Evolutionary conservation across 179 eudicot species (phyloP), one percentile per base, ranked within the genome.

Genomic region (Silene coronaria): DNA sequence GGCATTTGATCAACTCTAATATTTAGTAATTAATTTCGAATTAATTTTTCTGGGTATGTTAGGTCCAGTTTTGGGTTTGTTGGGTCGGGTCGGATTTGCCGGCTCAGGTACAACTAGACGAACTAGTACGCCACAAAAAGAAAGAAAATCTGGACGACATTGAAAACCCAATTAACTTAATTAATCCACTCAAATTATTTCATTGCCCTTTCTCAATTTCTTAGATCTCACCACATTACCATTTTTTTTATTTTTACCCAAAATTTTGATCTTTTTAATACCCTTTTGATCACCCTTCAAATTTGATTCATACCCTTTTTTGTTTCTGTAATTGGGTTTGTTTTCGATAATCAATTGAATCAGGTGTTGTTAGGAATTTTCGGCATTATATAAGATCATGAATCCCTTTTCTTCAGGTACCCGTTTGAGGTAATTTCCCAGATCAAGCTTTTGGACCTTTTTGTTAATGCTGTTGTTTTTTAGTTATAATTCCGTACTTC

Each of bases 351-450:
- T 70, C 61, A 70, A 42, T 42, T 42, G 2, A 48, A 70, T 69
- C 32, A 46, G 46, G 32, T 46, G 59, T 21, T 66, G 67, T 48
- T 32, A 2, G n/a, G n/a, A 76, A 73, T 38, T 75, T 84, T 42
- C 53, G 42, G 28, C 14, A 23, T 66, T 76, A 74, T 87, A 86
- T 78, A 78, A 88, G 80, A 84, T 85, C 92, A 91, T 95, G 95
- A 95, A 92, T 84, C 95, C 97, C 74, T 95, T 95, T 79, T 92
- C 99, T 23, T 95, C 99, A 30, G 91, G 90, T 60, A 95, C 99
- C 61, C 99, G 97, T 72, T 86, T 95, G 79, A 90, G 99, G 99
- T 90, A 32, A 55, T 72, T 64, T 53, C 19, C 46, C 74, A 78
- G 84, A 83, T 83, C 82, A 78, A 45, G 71, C 70, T 71, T 28